Percentiles rank a stretch among this genome's conserved stretches.
These are phyloP conservation scores for Camillea tinctor DNA, from an alignment of 2,329 filamentous ascomycete species.

Conservation along the genomic window DNA sequence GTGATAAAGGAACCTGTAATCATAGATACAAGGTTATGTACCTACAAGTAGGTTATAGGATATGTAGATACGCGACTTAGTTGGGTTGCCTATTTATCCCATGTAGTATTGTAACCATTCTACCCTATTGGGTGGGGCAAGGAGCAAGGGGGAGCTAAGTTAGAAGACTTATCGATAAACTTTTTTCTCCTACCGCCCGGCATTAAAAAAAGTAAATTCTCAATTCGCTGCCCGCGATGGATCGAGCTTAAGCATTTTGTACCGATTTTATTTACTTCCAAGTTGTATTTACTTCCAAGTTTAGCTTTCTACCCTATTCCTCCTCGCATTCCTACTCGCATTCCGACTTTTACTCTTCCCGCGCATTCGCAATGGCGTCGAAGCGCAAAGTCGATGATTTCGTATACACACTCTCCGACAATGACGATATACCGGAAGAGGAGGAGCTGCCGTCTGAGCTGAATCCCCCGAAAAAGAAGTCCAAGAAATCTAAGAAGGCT, in stretches of 20 bases:
- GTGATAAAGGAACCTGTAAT: too few relatives aligned
- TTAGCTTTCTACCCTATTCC: neutral
- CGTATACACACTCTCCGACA: conserved; percentile 59
- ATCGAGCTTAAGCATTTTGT: too few relatives aligned
- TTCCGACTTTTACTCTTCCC: too few relatives aligned
- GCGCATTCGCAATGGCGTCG: conserved; percentile 19
- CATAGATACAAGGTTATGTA: too few relatives aligned
- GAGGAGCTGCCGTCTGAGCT: conserved; percentile 45
- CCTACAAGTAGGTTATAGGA: too few relatives aligned
- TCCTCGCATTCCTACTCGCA: neutral
- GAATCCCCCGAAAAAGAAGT: conserved; percentile 55
- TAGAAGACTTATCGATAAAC: neutral
- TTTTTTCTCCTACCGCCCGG: conserved; percentile 5
- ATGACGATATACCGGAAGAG: conserved; percentile 53
- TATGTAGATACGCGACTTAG: too few relatives aligned
- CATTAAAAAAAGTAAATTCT: conserved; percentile 7
- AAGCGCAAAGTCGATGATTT: conserved; percentile 59
- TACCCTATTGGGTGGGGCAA: too few relatives aligned
- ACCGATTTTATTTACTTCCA: neutral
- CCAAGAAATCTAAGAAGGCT: conserved; percentile 42
- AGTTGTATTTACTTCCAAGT: too few relatives aligned
- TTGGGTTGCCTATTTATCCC: too few relatives aligned
- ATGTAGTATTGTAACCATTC: too few relatives aligned
- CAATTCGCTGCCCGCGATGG: neutral
- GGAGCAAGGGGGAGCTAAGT: neutral